These are phyloP conservation scores for Nothopassalora personata DNA, from an alignment of 2,329 filamentous ascomycete species.

Conservation along the genomic window DNA sequence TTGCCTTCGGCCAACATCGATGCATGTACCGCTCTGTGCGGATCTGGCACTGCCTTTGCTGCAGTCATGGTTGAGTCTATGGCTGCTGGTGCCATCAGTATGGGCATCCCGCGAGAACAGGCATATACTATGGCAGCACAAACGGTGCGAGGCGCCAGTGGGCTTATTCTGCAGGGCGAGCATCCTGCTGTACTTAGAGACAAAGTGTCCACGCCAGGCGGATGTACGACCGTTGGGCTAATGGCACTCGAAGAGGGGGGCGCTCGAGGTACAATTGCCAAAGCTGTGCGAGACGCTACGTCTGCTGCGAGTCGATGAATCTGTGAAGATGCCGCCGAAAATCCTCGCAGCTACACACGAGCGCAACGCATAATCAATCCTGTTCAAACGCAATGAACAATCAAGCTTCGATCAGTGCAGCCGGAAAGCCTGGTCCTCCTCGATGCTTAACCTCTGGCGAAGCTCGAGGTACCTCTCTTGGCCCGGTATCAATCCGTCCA, in stretches of 20 bases:
- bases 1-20: constrained; percentile 66
- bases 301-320: neutral
- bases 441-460: no score
- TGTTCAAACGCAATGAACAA: no score
- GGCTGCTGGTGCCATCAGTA: constrained; percentile 71
- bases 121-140: constrained; percentile 74
- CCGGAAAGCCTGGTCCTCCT: no score
- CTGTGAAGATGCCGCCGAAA: no score
- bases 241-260: constrained; percentile 68
- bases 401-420: no score
- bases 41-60: constrained; percentile 71
- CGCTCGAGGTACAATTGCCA: constrained; percentile 61
- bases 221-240: constrained; percentile 71
- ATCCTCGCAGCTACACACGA: no score
- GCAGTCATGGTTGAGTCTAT: constrained; percentile 69
- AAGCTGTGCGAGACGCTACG: constrained; percentile 65
- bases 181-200: constrained; percentile 71
- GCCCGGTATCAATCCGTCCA: no score
- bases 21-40: constrained; percentile 66
- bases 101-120: constrained; percentile 68
- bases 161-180: constrained; percentile 61
- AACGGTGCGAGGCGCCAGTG: constrained; percentile 68
- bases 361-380: no score
- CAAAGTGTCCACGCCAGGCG: constrained; percentile 71
- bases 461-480: no score